A percentile compares a stretch with the other conserved stretches of the same genome.
phyloP scores from a whole-genome alignment of 768 basidiomycete genomes.

The Lentinus tigrinus region DNA sequence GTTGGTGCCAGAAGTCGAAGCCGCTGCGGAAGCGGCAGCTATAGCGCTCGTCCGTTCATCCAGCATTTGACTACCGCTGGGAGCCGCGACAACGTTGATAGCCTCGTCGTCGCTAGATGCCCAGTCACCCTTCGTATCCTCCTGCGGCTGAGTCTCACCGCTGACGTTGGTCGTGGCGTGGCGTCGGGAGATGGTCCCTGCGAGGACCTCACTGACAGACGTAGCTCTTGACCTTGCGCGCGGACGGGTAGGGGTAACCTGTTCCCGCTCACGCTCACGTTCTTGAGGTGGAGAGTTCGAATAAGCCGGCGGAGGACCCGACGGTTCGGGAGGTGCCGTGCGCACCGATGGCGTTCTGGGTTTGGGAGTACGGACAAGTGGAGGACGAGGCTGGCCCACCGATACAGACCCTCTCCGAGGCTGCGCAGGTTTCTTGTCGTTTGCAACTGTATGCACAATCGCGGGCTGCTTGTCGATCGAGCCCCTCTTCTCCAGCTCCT shows the following conservation, averaged over 20 bases:
- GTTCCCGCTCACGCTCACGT: conserved; percentile 32
- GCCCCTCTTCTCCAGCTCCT: conserved; percentile 48
- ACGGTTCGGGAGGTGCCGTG: conserved; percentile 18
- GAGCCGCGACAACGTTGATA: conserved; percentile 79
- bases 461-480: conserved; percentile 28
- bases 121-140: conserved; percentile 62
- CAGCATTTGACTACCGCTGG: conserved; percentile 77
- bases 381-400: conserved; percentile 18
- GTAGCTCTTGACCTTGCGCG: conserved; percentile 47
- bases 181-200: conserved; percentile 41
- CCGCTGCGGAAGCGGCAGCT: conserved; percentile 34
- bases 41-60: conserved; percentile 79
- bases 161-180: conserved; percentile 29
- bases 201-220: conserved; percentile 62
- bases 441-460: conserved; percentile 7
- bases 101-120: conserved; percentile 82
- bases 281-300: conserved; percentile 26
- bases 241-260: conserved; percentile 41
- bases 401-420: conserved; percentile 25
- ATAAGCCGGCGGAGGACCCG: conserved; percentile 72
- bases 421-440: conserved; percentile 16
- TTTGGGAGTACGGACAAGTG: conserved; percentile 11
- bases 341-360: conserved; percentile 12
- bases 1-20: conserved; percentile 18
- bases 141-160: conserved; percentile 28